Evolutionary conservation across 805 yeast genomes (phyloP), one percentile per base, ranked within the genome.

Genomic region (Isabelozyma gotoi): DNA sequence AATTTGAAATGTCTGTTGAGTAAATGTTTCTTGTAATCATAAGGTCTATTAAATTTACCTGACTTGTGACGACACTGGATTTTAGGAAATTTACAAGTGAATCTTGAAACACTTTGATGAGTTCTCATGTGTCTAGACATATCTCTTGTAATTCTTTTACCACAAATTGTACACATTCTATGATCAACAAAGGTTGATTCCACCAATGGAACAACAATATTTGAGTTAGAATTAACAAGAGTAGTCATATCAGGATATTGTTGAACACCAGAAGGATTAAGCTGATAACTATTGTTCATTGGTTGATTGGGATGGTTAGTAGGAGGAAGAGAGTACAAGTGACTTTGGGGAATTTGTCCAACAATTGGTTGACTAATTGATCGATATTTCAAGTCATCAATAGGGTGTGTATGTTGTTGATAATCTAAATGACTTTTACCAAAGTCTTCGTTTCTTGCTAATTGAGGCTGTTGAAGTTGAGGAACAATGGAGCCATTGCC

Each of bases 11-110:
- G 88, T 41, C 75, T 67, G 55, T 81, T 83, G 33, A 82, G 62
- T 42, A 82, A 59, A 55, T 82, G 88, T 54, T 82, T 82, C 55
- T 82, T 82, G 67, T 68, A 81, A 57, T 82, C 88, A 57, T 82
- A 82, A 5, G 84, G 85, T 39, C 88, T 66, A 61, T 82, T 82
- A 65, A 82, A 82, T 52, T 69, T 77, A 20, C 85, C 82, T 11
- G 81, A 71, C 52, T 75, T 80, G 56, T 82, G 87, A 3, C 73
- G 62, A 55, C 88, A 82, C 36, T 62, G 61, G n/a, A 63, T 63
- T 39, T 74, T 66, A 7, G 86, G 86, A 51, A 73, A 82, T 14
- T 77, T 69, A 56, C 88, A 82, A 29, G 61, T 70, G 56, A 82
- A 82, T 31, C 86, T 62, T 5, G 84, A 71, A 14, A 73, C 76